Percentiles rank a stretch among this genome's conserved stretches.
These are phyloP conservation scores for Nakazawaea wickerhamii DNA, from an alignment of 805 yeast species.

Conservation along the genomic window DNA sequence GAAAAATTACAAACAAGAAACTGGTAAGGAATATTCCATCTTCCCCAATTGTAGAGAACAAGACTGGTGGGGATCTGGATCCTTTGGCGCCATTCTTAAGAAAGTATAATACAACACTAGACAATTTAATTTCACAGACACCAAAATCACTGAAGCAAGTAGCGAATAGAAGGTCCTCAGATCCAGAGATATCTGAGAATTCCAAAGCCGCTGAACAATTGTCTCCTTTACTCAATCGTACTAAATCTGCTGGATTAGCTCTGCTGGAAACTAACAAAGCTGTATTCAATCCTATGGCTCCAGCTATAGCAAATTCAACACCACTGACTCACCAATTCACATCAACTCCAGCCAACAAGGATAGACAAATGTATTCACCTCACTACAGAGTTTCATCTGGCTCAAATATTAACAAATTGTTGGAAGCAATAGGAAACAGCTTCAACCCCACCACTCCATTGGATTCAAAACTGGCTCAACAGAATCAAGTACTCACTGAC, in stretches of 20 bases:
- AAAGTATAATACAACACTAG: conserved; percentile 37
- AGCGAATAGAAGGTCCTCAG: conserved; percentile 29
- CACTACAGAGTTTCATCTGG: conserved; percentile 15
- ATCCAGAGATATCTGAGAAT: conserved; percentile 19
- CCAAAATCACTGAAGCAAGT: conserved; percentile 25
- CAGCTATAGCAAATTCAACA: neutral
- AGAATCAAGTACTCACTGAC: neutral
- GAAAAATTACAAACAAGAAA: conserved; percentile 10
- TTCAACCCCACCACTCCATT: conserved; percentile 1
- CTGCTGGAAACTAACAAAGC: conserved; percentile 11
- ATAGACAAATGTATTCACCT: conserved; percentile 2
- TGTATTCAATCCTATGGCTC: neutral
- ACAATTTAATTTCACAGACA: conserved; percentile 26
- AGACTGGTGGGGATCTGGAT: conserved; percentile 15
- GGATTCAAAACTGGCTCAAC: neutral
- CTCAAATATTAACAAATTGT: conserved; percentile 12
- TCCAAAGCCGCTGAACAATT: conserved; percentile 21
- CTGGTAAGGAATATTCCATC: conserved; percentile 26
- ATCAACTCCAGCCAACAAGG: neutral
- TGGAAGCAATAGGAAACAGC: conserved; percentile 13
- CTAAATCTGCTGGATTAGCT: conserved; percentile 30
- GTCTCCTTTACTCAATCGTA: conserved; percentile 32
- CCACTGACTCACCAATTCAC: neutral
- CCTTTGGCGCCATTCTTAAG: conserved; percentile 25
- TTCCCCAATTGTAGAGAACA: conserved; percentile 35